These are phyloP conservation scores for Blumeria hordei DNA, from an alignment of 2,329 filamentous ascomycete species.

Conservation along the genomic window DNA sequence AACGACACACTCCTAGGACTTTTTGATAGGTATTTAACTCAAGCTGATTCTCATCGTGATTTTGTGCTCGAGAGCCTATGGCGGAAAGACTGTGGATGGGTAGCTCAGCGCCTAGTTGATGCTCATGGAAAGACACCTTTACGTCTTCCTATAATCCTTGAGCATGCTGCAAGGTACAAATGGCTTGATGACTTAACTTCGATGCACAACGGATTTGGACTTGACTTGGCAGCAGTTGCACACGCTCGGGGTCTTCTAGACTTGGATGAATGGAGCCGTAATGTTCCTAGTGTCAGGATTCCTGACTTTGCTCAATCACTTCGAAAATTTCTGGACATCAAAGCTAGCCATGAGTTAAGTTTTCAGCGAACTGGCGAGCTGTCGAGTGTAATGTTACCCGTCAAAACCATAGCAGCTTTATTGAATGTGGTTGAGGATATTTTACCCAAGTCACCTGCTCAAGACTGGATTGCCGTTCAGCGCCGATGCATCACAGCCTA, in stretches of 20 bases:
- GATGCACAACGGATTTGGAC: conserved; percentile 46
- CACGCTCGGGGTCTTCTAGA: conserved; percentile 64
- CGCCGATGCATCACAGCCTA: conserved; percentile 79
- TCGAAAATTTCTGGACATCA: conserved; percentile 60
- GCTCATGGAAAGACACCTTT: conserved; percentile 46
- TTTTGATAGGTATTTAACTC: conserved; percentile 64
- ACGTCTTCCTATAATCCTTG: conserved; percentile 43
- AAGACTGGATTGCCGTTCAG: conserved; percentile 60
- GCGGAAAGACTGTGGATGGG: conserved; percentile 75
- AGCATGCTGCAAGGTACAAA: conserved; percentile 56
- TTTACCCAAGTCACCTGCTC: conserved; percentile 28
- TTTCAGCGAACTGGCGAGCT: conserved; percentile 44
- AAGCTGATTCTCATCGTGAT: conserved; percentile 52
- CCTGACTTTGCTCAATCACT: conserved; percentile 46
- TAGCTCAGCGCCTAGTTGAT: conserved; percentile 56
- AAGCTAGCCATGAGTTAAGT: conserved; percentile 56
- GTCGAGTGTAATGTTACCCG: conserved; percentile 50
- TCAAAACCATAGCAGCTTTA: conserved; percentile 65
- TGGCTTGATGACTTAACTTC: conserved; percentile 62
- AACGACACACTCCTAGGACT: conserved; percentile 52
- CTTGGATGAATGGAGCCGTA: conserved; percentile 56
- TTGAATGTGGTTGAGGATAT: conserved; percentile 58
- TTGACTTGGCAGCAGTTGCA: conserved; percentile 68
- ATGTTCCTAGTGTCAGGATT: conserved; percentile 30
- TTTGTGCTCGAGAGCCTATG: conserved; percentile 83